These are phyloP conservation scores for Xylariales sp. DNA, from an alignment of 2,329 filamentous ascomycete species.

Conservation along the genomic window DNA sequence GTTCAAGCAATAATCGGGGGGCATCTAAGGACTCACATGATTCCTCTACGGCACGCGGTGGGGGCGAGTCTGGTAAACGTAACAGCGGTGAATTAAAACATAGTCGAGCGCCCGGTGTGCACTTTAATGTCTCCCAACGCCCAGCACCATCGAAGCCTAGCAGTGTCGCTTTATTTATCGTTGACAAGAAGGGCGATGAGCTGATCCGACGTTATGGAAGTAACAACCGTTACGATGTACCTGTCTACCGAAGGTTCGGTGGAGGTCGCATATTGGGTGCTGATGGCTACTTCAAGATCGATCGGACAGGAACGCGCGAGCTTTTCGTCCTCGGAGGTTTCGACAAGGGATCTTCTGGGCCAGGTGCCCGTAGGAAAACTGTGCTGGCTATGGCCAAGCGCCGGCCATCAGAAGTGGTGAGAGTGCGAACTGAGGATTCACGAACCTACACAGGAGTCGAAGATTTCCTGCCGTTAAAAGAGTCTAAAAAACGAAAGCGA, in stretches of 20 bases:
- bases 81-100: not conserved
- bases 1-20: too few species aligned
- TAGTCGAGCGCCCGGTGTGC: not conserved
- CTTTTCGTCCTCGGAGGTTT: slow-evolving; percentile 45
- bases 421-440: slow-evolving; percentile 27
- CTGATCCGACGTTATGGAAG: slow-evolving; percentile 72
- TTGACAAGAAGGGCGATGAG: slow-evolving; percentile 74
- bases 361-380: slow-evolving; percentile 42
- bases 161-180: slow-evolving; percentile 40
- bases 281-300: slow-evolving; percentile 55
- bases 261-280: slow-evolving; percentile 68
- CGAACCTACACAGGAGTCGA: slow-evolving; percentile 22
- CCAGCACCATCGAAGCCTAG: slow-evolving; percentile 7
- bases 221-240: slow-evolving; percentile 67
- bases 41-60: too few species aligned
- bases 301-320: slow-evolving; percentile 57
- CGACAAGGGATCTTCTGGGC: slow-evolving; percentile 34
- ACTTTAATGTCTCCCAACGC: slow-evolving; percentile 9
- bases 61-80: too few species aligned
- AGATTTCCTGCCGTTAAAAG: slow-evolving; percentile 45
- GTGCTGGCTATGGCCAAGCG: slow-evolving; percentile 38
- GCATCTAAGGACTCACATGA: too few species aligned
- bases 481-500: slow-evolving; percentile 38
- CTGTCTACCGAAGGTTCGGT: slow-evolving; percentile 65
- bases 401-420: slow-evolving; percentile 33